These are phyloP conservation scores for Phytophthora macrochlamydospora DNA, from an alignment of 352 stramenopile genomes.

Conservation along the genomic window DNA sequence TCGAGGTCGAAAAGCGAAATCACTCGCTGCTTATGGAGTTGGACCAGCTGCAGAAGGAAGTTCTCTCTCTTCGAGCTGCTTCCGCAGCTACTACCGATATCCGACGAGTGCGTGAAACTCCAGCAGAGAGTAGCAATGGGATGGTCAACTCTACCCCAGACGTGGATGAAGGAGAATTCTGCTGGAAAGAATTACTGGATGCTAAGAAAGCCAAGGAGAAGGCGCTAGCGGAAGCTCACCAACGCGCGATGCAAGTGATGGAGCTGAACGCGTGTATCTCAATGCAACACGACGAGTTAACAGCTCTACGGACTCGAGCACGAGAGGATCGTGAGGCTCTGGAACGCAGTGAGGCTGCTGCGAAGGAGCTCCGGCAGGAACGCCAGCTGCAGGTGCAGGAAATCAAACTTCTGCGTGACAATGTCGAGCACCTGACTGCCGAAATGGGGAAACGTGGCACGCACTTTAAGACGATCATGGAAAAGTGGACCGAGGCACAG, in stretches of 20 bases:
- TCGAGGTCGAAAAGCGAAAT: constrained; percentile 66
- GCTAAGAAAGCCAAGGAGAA: constrained; percentile 61
- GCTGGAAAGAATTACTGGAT: constrained; percentile 65
- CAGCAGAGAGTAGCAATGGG: constrained; percentile 4
- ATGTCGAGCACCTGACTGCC: constrained; percentile 48
- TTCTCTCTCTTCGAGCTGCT: constrained; percentile 59
- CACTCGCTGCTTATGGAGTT: constrained; percentile 70
- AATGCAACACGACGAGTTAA: constrained; percentile 79
- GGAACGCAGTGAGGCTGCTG: constrained; percentile 45
- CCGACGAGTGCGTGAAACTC: constrained; percentile 4
- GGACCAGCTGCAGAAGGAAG: constrained; percentile 67
- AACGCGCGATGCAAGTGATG: constrained; percentile 64
- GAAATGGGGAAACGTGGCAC: constrained; percentile 65
- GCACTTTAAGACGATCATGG: constrained; percentile 71
- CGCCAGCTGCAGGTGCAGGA: constrained; percentile 58
- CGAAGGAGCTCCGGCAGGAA: constrained; percentile 54
- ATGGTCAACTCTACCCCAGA: background rate
- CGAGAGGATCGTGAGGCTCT: constrained; percentile 44
- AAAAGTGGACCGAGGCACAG: constrained; percentile 76
- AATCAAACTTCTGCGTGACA: constrained; percentile 56
- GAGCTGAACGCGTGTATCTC: constrained; percentile 77
- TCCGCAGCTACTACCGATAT: constrained; percentile 12
- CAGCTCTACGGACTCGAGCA: constrained; percentile 47
- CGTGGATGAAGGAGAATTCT: constrained; percentile 44
- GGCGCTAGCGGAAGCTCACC: constrained; percentile 56